A percentile compares a stretch with the other conserved stretches of the same genome.
Conservation (phyloP, 495 filamentous ascomycete genomes). For the Penicillium steckii region DNA sequence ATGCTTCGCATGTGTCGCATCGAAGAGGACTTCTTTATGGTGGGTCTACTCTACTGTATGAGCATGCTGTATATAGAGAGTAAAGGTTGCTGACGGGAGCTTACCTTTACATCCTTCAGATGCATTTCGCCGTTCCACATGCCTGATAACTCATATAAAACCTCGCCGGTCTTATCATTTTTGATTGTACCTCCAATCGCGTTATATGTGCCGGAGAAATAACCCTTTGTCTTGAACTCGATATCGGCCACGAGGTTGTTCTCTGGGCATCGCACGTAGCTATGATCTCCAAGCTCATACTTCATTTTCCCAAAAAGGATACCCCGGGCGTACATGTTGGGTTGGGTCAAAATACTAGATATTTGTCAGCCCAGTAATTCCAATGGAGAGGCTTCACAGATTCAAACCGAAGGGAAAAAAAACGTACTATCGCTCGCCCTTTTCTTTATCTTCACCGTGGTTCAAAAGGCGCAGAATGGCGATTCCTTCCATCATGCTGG, state of each 20-base stretch:
- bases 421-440: constrained; percentile 84
- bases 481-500: constrained; percentile 96
- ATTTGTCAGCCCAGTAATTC: constrained; percentile 11
- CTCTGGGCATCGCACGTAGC: constrained; percentile 90
- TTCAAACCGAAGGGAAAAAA: background rate
- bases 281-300: constrained; percentile 97
- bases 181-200: constrained; percentile 92
- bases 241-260: constrained; percentile 83
- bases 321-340: constrained; percentile 98
- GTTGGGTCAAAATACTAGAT: constrained; percentile 81
- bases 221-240: constrained; percentile 98
- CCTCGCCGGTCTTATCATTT: constrained; percentile 81
- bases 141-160: constrained; percentile 85
- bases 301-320: constrained; percentile 99
- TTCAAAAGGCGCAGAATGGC: constrained; percentile 85
- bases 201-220: constrained; percentile 94
- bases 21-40: constrained; percentile 85
- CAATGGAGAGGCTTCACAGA: too few species aligned
- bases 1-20: constrained; percentile 73
- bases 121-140: constrained; percentile 94
- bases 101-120: constrained; percentile 77
- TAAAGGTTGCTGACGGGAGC: constrained; percentile 13
- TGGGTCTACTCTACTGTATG: constrained; percentile 60
- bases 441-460: constrained; percentile 57
- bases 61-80: background rate